Conservation (phyloP, 768 basidiomycete genomes). For the Suillus variegatus region DNA sequence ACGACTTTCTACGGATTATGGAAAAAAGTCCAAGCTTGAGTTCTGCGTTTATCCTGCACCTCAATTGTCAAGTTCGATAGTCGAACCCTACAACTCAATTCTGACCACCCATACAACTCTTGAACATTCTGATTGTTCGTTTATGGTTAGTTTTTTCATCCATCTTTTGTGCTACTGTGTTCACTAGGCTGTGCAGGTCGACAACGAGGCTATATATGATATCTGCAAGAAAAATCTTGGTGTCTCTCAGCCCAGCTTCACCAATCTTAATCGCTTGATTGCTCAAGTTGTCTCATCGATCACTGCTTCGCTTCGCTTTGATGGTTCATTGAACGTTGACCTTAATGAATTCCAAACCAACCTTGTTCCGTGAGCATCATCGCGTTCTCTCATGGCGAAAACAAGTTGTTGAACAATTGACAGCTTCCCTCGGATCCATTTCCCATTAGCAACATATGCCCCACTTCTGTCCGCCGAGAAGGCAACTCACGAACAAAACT, state of each 20-base stretch:
- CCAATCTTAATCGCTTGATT: constrained; percentile 94
- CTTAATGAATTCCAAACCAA: constrained; percentile 99
- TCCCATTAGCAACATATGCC: constrained; percentile 95
- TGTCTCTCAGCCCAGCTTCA: constrained; percentile 84
- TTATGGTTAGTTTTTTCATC: constrained; percentile 68
- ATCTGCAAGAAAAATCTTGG: constrained; percentile 97
- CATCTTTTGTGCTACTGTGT: constrained; percentile 8
- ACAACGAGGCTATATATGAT: constrained; percentile 99
- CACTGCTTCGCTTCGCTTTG: constrained; percentile 96
- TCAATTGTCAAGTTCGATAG: constrained; percentile 91
- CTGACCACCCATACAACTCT: constrained; percentile 98
- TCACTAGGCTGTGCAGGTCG: constrained; percentile 57
- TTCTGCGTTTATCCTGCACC: constrained; percentile 98
- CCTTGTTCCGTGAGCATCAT: constrained; percentile 80
- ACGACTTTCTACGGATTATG: constrained; percentile 96
- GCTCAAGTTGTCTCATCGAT: constrained; percentile 98
- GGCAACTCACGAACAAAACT: constrained; percentile 95
- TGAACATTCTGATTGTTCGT: constrained; percentile 99
- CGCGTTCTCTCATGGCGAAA: constrained; percentile 3
- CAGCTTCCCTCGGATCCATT: constrained; percentile 97
- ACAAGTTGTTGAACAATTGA: constrained; percentile 6
- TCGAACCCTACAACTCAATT: constrained; percentile 98
- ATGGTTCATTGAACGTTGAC: constrained; percentile 96
- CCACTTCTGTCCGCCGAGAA: constrained; percentile 96
- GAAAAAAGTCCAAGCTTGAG: constrained; percentile 99